Evolutionary conservation across 2,329 filamentous ascomycete genomes (phyloP), one percentile per base, ranked within the genome.

Genomic region (Epichloe glyceriae): DNA sequence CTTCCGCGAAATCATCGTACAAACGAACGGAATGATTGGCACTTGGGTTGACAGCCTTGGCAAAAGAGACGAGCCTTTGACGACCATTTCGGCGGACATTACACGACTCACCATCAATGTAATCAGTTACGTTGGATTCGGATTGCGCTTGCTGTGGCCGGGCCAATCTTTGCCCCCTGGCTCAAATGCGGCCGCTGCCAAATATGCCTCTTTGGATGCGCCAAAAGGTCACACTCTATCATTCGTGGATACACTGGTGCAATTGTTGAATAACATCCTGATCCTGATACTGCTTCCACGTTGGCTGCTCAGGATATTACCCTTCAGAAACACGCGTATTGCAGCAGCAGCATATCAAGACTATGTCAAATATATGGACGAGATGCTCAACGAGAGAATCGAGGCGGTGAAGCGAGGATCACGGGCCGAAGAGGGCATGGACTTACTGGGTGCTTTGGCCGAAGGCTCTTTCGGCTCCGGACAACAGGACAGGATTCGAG

Each of bases 41-140:
- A 70, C 73, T 46, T 86, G 82, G 80, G 66, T 76, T 5, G 70
- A 67, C 60, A 50, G 52, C 38, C 52, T 39, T 1, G 58, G 51
- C 2, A 47, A 53, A 17, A 50, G 56, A 19, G 57, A 53, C 22
- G 60, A 57, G 45, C 79, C 78, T 0, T 70, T 88, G 22, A 65
- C 67, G 38, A 75, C 80, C 5, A 68, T 76, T 15, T 78, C 83
- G 40, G 68, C 72, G 22, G 84, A 88, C 57, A 81, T 82, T 1
- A 88, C 87, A 80, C 69, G 69, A 17, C 67, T 78, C 53, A 72
- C 73, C 17, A 67, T 79, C 49, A 74, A 79, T 58, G 75, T 79
- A 53, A 78, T 79, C 50, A 68, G 81, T 55, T 80, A 80, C 54
- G 83, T 87, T 50, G 86, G 86, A 0, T 90, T 90, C 61, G 85